Percentiles rank a stretch among this genome's conserved stretches.
These are phyloP conservation scores for Tricholoma hemisulphureum DNA, from an alignment of 768 basidiomycete genomes.

Conservation along the genomic window DNA sequence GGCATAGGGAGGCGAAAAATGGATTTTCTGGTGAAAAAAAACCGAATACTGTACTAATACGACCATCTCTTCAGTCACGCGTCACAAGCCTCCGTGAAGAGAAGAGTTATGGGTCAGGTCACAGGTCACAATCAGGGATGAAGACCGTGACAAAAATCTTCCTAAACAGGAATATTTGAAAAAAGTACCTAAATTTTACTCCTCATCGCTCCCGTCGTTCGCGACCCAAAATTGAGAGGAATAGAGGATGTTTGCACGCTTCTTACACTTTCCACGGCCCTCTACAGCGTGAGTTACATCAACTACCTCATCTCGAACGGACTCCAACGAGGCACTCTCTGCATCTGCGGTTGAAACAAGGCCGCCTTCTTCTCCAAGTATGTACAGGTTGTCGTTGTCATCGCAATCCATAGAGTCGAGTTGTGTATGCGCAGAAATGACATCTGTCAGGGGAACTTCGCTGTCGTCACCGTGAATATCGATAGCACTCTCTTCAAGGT, in stretches of 20 bases:
- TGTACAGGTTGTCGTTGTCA: neutral
- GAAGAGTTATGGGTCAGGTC: no score
- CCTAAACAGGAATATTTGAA: neutral
- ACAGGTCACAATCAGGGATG: no score
- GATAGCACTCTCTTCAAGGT: neutral
- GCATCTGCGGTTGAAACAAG: neutral
- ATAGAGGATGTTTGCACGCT: neutral
- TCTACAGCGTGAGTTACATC: neutral
- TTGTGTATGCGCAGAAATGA: neutral
- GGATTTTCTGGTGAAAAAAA: neutral
- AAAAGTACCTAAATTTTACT: neutral
- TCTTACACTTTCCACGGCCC: neutral
- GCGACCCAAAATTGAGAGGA: no score
- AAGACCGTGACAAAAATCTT: no score
- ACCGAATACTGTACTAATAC: no score
- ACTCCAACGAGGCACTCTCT: neutral
- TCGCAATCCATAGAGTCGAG: neutral
- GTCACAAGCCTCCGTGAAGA: no score
- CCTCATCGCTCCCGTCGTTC: neutral
- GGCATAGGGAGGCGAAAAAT: neutral
- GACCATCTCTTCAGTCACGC: no score
- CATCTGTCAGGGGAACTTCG: neutral
- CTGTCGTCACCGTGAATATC: neutral
- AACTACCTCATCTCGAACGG: neutral
- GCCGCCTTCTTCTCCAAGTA: neutral